phyloP scores from a whole-genome alignment of 1,284 basidiomycete genomes.

The Cryptococcus sp. region DNA sequence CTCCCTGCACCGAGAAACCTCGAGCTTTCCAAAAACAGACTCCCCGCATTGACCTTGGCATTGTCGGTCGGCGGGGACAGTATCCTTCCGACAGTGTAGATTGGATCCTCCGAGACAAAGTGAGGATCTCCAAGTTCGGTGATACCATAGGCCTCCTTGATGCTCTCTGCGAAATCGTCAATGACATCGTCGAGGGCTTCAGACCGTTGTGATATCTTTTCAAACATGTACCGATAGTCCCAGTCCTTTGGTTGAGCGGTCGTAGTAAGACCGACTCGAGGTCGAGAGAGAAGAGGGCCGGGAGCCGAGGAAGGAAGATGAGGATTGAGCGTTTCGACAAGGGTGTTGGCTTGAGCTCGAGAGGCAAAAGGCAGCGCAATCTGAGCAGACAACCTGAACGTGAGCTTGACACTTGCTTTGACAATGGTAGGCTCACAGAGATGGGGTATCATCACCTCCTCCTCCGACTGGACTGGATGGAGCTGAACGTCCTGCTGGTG shows the following conservation, averaged over 20 bases:
- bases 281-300: slow-evolving; percentile 14
- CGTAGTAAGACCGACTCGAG: slow-evolving; percentile 27
- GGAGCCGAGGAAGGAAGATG: slow-evolving; percentile 28
- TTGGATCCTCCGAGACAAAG: slow-evolving; percentile 65
- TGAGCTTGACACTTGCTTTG: not conserved
- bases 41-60: slow-evolving; percentile 65
- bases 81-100: slow-evolving; percentile 74
- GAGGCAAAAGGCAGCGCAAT: slow-evolving; percentile 30
- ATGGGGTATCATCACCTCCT: slow-evolving; percentile 2
- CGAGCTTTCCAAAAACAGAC: slow-evolving; percentile 72
- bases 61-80: slow-evolving; percentile 60
- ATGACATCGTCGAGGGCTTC: slow-evolving; percentile 77
- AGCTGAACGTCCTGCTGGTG: slow-evolving; percentile 18
- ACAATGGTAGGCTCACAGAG: not conserved
- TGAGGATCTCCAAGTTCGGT: slow-evolving; percentile 70
- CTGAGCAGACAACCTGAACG: slow-evolving; percentile 14
- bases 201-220: slow-evolving; percentile 73
- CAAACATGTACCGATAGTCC: slow-evolving; percentile 80
- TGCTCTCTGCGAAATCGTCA: slow-evolving; percentile 69
- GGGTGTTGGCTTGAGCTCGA: slow-evolving; percentile 32
- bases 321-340: slow-evolving; percentile 45
- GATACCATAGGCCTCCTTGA: slow-evolving; percentile 65
- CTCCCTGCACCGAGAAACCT: slow-evolving; percentile 68
- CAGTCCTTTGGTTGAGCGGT: slow-evolving; percentile 28
- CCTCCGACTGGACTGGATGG: slow-evolving; percentile 35